Conservation (phyloP, 306 rosid genomes). For the Quercus agrifolia region DNA sequence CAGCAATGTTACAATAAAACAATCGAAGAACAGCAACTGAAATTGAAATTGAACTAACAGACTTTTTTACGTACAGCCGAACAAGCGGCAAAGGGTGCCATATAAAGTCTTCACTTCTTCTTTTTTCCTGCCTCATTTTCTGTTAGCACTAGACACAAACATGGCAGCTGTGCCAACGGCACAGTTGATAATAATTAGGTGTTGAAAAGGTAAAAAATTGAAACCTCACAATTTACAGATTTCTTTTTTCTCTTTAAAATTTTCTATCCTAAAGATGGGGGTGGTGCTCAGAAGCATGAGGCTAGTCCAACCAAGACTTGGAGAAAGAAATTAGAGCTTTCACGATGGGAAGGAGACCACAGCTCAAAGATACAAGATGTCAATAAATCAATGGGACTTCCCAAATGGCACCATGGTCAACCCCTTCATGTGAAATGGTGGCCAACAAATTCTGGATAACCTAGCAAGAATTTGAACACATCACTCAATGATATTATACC, state of each 20-base stretch:
- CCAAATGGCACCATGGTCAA: conserved; percentile 16
- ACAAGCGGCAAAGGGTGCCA: conserved; percentile 7
- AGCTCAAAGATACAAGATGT: conserved; percentile 29
- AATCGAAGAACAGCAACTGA: neutral
- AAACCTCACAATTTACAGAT: conserved; percentile 59
- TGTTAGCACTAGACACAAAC: conserved; percentile 42
- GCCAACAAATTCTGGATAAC: conserved; percentile 30
- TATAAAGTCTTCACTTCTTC: conserved; percentile 12
- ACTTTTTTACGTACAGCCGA: conserved; percentile 21
- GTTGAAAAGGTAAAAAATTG: conserved; percentile 23
- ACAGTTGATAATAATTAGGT: conserved; percentile 26
- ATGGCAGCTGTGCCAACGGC: conserved; percentile 50
- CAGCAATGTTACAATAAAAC: neutral
- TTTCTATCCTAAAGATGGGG: conserved; percentile 40
- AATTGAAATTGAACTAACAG: conserved; percentile 9
- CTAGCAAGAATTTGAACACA: conserved; percentile 74
- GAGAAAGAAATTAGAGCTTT: conserved; percentile 24
- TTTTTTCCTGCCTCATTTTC: conserved; percentile 24
- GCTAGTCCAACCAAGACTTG: conserved; percentile 21
- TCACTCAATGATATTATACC: conserved; percentile 79
- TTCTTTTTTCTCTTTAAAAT: conserved; percentile 30
- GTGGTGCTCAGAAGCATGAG: conserved; percentile 31
- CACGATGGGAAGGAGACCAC: conserved; percentile 23
- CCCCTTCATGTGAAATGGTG: conserved; percentile 14
- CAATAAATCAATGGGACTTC: conserved; percentile 21